A percentile compares a stretch with the other conserved stretches of the same genome.
These are phyloP conservation scores for Plasmodium malariae DNA, from an alignment of 169 alveolate genomes.

Conservation along the genomic window DNA sequence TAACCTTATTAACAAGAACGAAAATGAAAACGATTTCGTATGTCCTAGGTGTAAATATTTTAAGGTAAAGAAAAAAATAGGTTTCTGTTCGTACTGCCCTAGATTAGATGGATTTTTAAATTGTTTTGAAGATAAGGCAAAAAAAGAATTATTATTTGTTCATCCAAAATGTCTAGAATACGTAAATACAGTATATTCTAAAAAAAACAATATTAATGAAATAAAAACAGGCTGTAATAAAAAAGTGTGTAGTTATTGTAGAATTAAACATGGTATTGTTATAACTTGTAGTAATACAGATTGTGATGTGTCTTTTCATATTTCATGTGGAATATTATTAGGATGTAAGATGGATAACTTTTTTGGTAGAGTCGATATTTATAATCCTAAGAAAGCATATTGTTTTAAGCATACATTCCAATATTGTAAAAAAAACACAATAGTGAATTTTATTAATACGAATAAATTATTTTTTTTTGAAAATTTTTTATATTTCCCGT, in stretches of 20 bases:
- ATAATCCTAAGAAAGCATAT: conserved; percentile 71
- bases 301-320: conserved; percentile 68
- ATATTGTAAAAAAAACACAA: conserved; percentile 36
- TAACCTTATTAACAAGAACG: not conserved
- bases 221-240: conserved; percentile 31
- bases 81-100: conserved; percentile 60
- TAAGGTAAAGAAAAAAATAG: conserved; percentile 59
- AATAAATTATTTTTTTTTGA: conserved; percentile 68
- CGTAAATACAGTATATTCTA: conserved; percentile 68
- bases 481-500: conserved; percentile 41
- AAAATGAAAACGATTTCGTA: conserved; percentile 46
- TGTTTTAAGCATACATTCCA: conserved; percentile 76
- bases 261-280: conserved; percentile 73
- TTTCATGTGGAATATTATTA: conserved; percentile 66
- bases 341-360: conserved; percentile 77
- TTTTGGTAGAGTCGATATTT: conserved; percentile 75
- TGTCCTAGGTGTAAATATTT: conserved; percentile 74
- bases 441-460: conserved; percentile 61
- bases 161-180: conserved; percentile 75
- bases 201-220: conserved; percentile 51
- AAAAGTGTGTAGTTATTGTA: conserved; percentile 70
- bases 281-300: conserved; percentile 73
- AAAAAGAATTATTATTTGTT: conserved; percentile 63
- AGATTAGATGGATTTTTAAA: conserved; percentile 76
- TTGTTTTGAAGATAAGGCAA: conserved; percentile 73